Conservation (phyloP, 257 asterid species). For the Solanum chmielewskii region DNA sequence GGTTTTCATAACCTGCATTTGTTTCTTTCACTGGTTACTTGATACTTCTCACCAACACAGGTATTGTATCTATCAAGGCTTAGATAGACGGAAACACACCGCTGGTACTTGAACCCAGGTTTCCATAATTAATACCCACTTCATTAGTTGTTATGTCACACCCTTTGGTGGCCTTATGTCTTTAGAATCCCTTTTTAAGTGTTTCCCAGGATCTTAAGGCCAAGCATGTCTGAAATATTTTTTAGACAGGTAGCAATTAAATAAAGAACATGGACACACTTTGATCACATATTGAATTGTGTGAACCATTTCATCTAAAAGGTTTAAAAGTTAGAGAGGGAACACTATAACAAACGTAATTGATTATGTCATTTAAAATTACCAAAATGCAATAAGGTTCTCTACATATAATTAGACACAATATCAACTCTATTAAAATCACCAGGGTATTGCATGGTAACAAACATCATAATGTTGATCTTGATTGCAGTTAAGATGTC, state of each 20-base stretch:
- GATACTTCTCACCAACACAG: neutral
- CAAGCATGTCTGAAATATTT: neutral
- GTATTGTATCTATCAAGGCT: neutral
- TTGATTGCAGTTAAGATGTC: neutral
- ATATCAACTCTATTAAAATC: neutral
- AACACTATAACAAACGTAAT: neutral
- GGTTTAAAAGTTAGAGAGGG: neutral
- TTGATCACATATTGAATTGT: neutral
- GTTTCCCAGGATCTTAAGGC: neutral
- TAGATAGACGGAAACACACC: neutral
- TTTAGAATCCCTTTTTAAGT: neutral
- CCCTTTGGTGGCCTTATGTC: neutral
- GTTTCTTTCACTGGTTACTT: constrained; percentile 21
- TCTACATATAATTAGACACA: neutral
- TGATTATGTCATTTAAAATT: neutral
- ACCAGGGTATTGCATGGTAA: neutral
- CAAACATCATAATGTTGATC: neutral
- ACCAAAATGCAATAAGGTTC: neutral
- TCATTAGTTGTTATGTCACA: neutral
- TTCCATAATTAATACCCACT: neutral
- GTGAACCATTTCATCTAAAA: neutral
- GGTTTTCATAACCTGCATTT: constrained; percentile 45
- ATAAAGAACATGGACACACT: neutral
- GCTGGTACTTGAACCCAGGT: neutral
- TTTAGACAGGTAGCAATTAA: neutral